Evolutionary conservation across 805 yeast genomes (phyloP), one percentile per base, ranked within the genome.

Genomic region (Teunomyces barrocoloradensis): DNA sequence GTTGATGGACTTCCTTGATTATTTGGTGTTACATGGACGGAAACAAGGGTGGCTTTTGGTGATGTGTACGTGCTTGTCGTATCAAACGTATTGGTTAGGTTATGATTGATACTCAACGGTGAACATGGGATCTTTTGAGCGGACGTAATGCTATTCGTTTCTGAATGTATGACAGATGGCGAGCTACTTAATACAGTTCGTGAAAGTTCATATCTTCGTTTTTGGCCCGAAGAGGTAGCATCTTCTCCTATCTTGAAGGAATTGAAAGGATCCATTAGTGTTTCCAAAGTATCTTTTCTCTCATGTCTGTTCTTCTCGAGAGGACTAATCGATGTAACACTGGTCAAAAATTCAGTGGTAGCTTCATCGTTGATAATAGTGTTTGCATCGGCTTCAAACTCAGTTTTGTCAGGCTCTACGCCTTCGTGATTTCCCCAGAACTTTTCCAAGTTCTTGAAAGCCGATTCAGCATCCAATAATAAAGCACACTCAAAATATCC

Each of bases 401-500:
- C 34, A 11, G 12, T n/a, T n/a, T 25, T 29, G 20, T 23, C 29
- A 10, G 32, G 25, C 11, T 42, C 51, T 6, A 58, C 35, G 7
- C 55, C 55, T 49, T 34, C 55, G 47, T 57, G 51, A 46, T 43
- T 40, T 47, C 53, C 49, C 52, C 65, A 64, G 51, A 54, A 77
- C 46, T 69, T 72, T 48, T 74, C 73, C 45, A 78, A 66, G 36
- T 65, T 66, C 54, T 71, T 61, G 44, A 68, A 65, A 0, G 83
- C 78, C 20, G 69, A 66, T 51, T 76, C 80, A 2, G 74, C 65
- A 52, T 79, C 84, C 44, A 80, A 64, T 25, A 81, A 61, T 54
- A 80, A 58, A 28, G 85, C 76, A 17, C 79, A 71, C 61, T 81
- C 86, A 62, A 81, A 79, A 46, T 81, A 78, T 0, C 85, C 85